Evolutionary conservation across 805 yeast genomes (phyloP), one percentile per base, ranked within the genome.

Genomic region (Cyberlindnera galapagoensis): DNA sequence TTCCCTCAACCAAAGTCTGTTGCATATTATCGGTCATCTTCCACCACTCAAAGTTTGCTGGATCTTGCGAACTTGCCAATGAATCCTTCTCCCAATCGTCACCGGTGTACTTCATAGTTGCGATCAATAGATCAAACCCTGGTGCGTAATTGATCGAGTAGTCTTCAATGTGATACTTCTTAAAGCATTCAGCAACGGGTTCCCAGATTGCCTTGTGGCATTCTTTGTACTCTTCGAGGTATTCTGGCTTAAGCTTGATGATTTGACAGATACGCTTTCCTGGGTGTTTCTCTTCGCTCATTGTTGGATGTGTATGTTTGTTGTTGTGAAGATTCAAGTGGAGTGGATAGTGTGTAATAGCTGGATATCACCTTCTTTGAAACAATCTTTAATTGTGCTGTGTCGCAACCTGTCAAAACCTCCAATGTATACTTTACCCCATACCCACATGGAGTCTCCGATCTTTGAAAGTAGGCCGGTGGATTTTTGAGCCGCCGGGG

Each of bases 31-130:
- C 68, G 9, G 65, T 60, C 49, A 56, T 44, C 27, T 39, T 40
- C 68, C 68, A 62, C 68, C 67, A 62, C 22, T 57, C 52, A 26
- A 51, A 54, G 40, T 63, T 62, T 3, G 54, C 64, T 17, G 54
- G 56, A 27, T 62, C 65, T 6, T 35, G 30, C 28, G 62, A 38
- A 44, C 59, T 59, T 7, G 42, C 44, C 31, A 54, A 58, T 1
- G 54, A 36, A 34, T 62, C 68, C 21, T 39, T 39, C 17, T 43
- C 62, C 60, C 62, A 58, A 35, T 62, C 48, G 27, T 59, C 56
- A 8, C 68, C 68, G 8, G 57, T 46, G 36, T 62, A 62, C 36
- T 60, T 60, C 49, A 62, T 51, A 28, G 37, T 53, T 23, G 65
- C 65, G 32, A 62, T 60, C 13, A 63, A 39, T 12, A 63, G 30